Evolutionary conservation across 495 filamentous ascomycete species (phyloP), one percentile per base, ranked within the genome.

Genomic region (Hypoxylon lienhwacheense): DNA sequence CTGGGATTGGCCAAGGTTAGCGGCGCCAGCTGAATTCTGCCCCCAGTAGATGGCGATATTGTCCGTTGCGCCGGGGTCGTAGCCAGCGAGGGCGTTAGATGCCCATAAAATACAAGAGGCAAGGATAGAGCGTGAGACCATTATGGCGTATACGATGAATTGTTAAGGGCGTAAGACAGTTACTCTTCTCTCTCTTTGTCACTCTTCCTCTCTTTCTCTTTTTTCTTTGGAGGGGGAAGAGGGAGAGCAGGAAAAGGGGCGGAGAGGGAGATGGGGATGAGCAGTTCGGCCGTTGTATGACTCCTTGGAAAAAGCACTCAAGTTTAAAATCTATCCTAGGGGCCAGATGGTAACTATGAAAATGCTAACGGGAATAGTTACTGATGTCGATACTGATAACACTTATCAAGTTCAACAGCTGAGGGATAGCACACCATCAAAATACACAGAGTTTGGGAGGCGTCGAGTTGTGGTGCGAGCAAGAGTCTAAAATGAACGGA

Each of bases 41-140:
- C 68, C 68, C 73, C 82, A 88, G 64, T 87, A 88, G 14, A 87
- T 69, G 6, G 79, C 83, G 53, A 87, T 66, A 48, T 86, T 86
- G 43, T 73, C 77, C 6, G 75, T 75, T 4, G 74, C 66, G 20
- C 61, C 50, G 0, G 74, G 44, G 56, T 78, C 65, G 52, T 84
- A 80, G 36, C 75, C 80, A 37, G 75, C 76, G 24, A 56, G 47
- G 31, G 47, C 36, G 1, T 5, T 20, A 5, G 42, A 37, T 4
- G 32, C 47, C 58, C 52, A 56, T 16, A 56, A 26, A 43, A 50
- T 14, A 12, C 20, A 29, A 7, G 35, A 7, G 7, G 31, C n/a
- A 14, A 52, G 10, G 15, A 22, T 7, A 2, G 26, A 44, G 19
- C 10, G 32, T 17, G 7, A 7, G 25, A 51, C 7, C 57, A 61